These are phyloP conservation scores for Agrocybe chaxingu DNA, from an alignment of 768 basidiomycete species.

Conservation along the genomic window DNA sequence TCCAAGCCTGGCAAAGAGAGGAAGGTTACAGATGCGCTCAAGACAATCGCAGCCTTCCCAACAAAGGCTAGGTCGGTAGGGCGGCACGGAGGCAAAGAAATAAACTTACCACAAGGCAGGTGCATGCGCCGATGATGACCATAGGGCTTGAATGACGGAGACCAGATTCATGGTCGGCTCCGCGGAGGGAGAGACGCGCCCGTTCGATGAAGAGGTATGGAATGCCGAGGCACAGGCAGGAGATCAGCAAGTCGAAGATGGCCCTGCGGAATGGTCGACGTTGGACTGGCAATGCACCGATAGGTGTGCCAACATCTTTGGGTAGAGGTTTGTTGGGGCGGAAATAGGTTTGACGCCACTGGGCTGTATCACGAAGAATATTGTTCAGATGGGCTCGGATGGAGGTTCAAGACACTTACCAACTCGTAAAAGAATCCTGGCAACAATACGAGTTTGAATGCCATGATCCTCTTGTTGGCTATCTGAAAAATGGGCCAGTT, in stretches of 20 bases:
- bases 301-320: constrained; percentile 35
- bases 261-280: constrained; percentile 44
- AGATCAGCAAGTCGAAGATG: constrained; percentile 55
- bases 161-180: constrained; percentile 60
- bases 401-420: constrained; percentile 37
- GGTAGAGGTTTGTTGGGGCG: constrained; percentile 68
- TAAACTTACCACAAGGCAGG: constrained; percentile 57
- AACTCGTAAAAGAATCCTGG: constrained; percentile 66
- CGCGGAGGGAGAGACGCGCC: constrained; percentile 32
- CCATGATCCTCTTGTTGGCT: constrained; percentile 33
- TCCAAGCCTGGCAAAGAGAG: constrained; percentile 76
- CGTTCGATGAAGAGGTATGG: constrained; percentile 73
- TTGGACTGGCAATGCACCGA: constrained; percentile 20
- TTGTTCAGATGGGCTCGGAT: neutral
- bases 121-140: constrained; percentile 63
- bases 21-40: constrained; percentile 81
- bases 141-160: constrained; percentile 48
- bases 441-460: constrained; percentile 56
- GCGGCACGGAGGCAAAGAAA: constrained; percentile 4
- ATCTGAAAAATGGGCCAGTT: constrained; percentile 5
- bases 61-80: constrained; percentile 11
- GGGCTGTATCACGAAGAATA: constrained; percentile 26
- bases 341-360: constrained; percentile 72
- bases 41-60: constrained; percentile 69
- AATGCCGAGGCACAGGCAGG: constrained; percentile 70